Base-by-base conservation (phyloP, 1,284 basidiomycete genomes). In the Vanrija humicola region DNA sequence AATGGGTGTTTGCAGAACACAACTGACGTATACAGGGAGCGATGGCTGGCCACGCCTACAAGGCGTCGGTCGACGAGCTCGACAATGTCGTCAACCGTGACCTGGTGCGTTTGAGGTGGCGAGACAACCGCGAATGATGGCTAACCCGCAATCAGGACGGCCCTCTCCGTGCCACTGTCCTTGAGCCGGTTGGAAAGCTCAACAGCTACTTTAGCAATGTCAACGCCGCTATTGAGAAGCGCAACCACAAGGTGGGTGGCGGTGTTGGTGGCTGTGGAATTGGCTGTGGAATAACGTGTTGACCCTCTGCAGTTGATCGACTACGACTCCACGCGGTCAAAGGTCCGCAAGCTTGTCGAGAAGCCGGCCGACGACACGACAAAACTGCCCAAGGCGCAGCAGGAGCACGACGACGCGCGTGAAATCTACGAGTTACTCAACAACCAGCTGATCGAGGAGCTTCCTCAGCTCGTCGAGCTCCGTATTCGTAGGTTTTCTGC, bases 1-100 rank as follows among this genome's bases (percentile, higher is more conserved):
- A 1, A 16, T 46, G n/a, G n/a, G 3, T 18, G 18, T 26, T 18
- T 4, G 46, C 25, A 18, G 28, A 19, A 12, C 8, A 5, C 15
- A 44, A 15, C 15, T 46, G 23, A 19, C 19, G 29, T 21, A 38
- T 15, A 14, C 72, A 82, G 69, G 89, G 92, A 26, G 95, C 96
- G 14, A 97, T 98, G 89, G 90, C 94, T 1, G 90, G 90, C 2
- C 92, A 97, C 71, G 88, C 95, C 4, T 99, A 98, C 81, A 94
- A 92, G 72, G 84, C 91, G 38, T 89, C 93, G 0, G 89, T 96
- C 5, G 92, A 97, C 64, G 96, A 98, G 65, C 79, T 98, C 40
- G 96, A 99, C 68, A 82, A 84, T 4, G 87, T 86, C 39, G 86
- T 95, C 38, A 84, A 85, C 19, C 79, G 90, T 56, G 94, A 98